phyloP scores from a whole-genome alignment of 1,284 basidiomycete genomes.

The Moesziomyces antarcticus region DNA sequence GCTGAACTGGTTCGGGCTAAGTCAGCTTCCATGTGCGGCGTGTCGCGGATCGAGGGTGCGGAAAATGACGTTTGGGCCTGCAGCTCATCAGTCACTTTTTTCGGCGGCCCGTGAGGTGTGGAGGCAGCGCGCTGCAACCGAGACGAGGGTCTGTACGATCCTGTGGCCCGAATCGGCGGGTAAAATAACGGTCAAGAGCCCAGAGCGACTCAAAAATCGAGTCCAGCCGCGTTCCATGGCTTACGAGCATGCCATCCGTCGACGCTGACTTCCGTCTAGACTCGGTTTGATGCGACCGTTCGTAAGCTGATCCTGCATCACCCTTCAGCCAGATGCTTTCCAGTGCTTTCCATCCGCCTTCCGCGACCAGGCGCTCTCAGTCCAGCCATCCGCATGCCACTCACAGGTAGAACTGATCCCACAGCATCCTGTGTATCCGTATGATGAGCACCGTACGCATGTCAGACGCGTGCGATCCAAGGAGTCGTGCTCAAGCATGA shows the following conservation, averaged over 20 bases:
- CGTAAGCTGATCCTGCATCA: background rate
- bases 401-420: too few species aligned
- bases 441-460: too few species aligned
- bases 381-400: too few species aligned
- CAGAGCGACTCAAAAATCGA: background rate
- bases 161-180: constrained; percentile 9
- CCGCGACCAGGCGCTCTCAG: too few species aligned
- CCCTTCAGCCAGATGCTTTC: too few species aligned
- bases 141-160: constrained; percentile 1
- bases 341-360: too few species aligned
- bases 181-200: background rate
- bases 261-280: too few species aligned
- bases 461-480: too few species aligned
- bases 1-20: background rate
- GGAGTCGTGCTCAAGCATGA: background rate
- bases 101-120: too few species aligned
- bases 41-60: constrained; percentile 9
- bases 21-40: background rate
- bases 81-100: background rate
- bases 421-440: too few species aligned
- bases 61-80: constrained; percentile 24
- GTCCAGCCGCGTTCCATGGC: background rate
- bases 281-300: too few species aligned
- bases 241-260: background rate
- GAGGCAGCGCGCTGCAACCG: constrained; percentile 11